These are phyloP conservation scores for Leishmania turanica DNA, from an alignment of 208 protist species.

Conservation along the genomic window DNA sequence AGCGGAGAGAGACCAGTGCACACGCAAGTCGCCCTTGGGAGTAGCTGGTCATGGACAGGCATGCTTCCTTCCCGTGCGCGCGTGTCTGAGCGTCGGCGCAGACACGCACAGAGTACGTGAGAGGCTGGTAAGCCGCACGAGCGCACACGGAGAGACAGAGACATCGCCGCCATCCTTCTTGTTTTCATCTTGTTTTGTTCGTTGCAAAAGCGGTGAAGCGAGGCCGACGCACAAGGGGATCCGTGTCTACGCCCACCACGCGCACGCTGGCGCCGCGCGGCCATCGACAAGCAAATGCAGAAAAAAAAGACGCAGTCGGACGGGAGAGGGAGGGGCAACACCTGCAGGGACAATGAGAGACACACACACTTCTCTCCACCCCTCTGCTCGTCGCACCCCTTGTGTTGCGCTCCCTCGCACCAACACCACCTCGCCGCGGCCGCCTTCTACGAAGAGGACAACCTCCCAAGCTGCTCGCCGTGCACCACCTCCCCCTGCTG, in stretches of 20 bases:
- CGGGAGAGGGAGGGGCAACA: not conserved
- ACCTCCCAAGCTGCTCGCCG: constrained; percentile 5
- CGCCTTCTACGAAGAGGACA: not conserved
- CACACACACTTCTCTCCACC: not conserved
- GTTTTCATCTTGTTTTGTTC: not conserved
- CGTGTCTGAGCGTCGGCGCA: not conserved
- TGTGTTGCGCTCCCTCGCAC: not conserved
- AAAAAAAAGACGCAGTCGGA: not conserved
- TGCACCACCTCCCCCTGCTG: constrained; percentile 34
- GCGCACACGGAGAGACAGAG: not conserved
- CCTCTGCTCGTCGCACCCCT: not conserved
- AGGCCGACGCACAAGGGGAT: not conserved
- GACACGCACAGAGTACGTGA: not conserved
- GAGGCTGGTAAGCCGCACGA: too few relatives aligned
- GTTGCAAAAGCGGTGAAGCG: not conserved
- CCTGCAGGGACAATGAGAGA: not conserved
- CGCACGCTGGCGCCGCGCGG: not conserved
- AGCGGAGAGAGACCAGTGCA: not conserved
- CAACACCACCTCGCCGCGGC: not conserved
- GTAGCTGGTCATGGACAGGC: not conserved
- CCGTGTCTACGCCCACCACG: not conserved
- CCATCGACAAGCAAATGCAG: not conserved
- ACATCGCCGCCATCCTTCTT: not conserved
- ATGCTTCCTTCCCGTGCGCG: not conserved
- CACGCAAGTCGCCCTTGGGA: not conserved